Conservation (phyloP, 176 grass and related monocot species). For the Areca catechu region DNA sequence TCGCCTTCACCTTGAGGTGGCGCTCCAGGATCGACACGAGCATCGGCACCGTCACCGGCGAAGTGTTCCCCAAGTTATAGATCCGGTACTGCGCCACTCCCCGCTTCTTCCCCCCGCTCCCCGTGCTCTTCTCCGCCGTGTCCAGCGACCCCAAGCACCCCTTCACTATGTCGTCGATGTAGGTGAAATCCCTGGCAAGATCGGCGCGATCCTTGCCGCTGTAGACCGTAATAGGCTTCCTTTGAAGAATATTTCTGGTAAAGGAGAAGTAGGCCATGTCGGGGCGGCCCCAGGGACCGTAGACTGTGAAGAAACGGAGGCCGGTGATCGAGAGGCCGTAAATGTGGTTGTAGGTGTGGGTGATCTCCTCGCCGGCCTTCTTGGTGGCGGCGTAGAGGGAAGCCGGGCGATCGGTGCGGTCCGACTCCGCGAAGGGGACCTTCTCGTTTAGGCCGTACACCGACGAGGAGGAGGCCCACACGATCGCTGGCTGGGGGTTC, state of each 20-base stretch:
- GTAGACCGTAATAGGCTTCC: slow-evolving; percentile 82
- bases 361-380: slow-evolving; percentile 97
- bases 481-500: slow-evolving; percentile 67
- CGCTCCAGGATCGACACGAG: slow-evolving; percentile 78
- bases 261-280: slow-evolving; percentile 98
- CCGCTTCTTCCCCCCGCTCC: slow-evolving; percentile 72
- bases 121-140: slow-evolving; percentile 64
- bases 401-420: slow-evolving; percentile 67
- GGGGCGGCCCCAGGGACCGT: slow-evolving; percentile 70
- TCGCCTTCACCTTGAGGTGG: slow-evolving; percentile 64
- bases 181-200: slow-evolving; percentile 73
- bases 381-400: slow-evolving; percentile 91
- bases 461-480: slow-evolving; percentile 87
- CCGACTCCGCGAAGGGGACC: slow-evolving; percentile 66
- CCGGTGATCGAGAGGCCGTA: slow-evolving; percentile 82
- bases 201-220: slow-evolving; percentile 54
- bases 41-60: slow-evolving; percentile 71
- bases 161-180: slow-evolving; percentile 92
- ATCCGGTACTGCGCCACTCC: slow-evolving; percentile 67
- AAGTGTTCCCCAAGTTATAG: slow-evolving; percentile 83
- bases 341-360: slow-evolving; percentile 91
- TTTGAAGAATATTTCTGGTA: slow-evolving; percentile 78
- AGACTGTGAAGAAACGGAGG: slow-evolving; percentile 83
- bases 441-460: slow-evolving; percentile 89
- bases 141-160: slow-evolving; percentile 70